Evolutionary conservation across 1,284 basidiomycete species (phyloP).

Genomic region (Ceratobasidium sp.): DNA sequence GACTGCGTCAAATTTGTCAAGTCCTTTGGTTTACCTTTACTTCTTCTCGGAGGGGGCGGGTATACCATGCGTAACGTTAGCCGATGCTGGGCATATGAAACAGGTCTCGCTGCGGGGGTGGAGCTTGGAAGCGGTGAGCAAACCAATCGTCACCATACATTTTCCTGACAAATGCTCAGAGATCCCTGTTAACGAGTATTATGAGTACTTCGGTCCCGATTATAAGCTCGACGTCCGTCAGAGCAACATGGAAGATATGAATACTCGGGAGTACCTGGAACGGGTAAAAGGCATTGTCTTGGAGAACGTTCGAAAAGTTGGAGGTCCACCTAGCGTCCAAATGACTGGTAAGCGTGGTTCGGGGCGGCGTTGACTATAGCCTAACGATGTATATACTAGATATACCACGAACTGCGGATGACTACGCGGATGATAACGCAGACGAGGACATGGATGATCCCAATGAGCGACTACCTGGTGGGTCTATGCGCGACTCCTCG

Average conservation of each 20-base stretch:
- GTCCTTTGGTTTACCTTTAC: slow-evolving; percentile 89
- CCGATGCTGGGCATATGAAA: slow-evolving; percentile 98
- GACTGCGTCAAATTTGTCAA: slow-evolving; percentile 98
- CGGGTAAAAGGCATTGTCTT: slow-evolving; percentile 92
- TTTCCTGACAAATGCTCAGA: slow-evolving; percentile 55
- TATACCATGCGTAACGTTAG: slow-evolving; percentile 99
- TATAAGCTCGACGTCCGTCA: slow-evolving; percentile 96
- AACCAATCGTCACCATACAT: not conserved
- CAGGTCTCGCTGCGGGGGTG: slow-evolving; percentile 94
- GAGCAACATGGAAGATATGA: slow-evolving; percentile 96
- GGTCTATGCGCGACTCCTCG: slow-evolving; percentile 40
- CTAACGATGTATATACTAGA: slow-evolving; percentile 54
- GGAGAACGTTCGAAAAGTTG: slow-evolving; percentile 84
- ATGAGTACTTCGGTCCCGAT: slow-evolving; percentile 98
- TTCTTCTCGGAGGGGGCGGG: slow-evolving; percentile 95
- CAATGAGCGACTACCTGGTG: slow-evolving; percentile 73
- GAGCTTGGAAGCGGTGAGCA: slow-evolving; percentile 80
- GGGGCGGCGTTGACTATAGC: not conserved
- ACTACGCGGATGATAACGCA: slow-evolving; percentile 80
- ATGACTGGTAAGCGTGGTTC: slow-evolving; percentile 67
- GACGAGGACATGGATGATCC: slow-evolving; percentile 81
- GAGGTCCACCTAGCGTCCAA: slow-evolving; percentile 89
- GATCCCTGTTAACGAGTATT: slow-evolving; percentile 97
- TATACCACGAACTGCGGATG: slow-evolving; percentile 78
- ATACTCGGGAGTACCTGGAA: slow-evolving; percentile 90